Conservation (phyloP, 23 red algal genomes). For the Agarophyton chilense region DNA sequence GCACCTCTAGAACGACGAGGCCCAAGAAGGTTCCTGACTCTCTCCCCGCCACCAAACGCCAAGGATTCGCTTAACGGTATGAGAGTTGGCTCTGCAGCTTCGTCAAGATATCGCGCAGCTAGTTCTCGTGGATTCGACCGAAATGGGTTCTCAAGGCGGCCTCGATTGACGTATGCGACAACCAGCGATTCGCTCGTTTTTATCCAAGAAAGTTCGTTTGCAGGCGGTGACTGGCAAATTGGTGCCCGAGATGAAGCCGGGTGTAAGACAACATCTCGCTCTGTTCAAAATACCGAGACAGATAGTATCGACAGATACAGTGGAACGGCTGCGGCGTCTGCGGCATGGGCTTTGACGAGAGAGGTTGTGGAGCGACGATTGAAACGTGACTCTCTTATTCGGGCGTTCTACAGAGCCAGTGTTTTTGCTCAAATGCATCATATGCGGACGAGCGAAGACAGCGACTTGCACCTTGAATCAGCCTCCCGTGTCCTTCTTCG, state of each 20-base stretch:
- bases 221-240: slow-evolving; percentile 44
- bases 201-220: slow-evolving; percentile 79
- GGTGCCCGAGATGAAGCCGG: slow-evolving; percentile 4
- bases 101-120: slow-evolving; percentile 28
- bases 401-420: slow-evolving; percentile 67
- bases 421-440: slow-evolving; percentile 69
- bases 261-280: slow-evolving; percentile 6
- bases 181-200: slow-evolving; percentile 76
- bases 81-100: not conserved
- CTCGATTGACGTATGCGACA: slow-evolving; percentile 74
- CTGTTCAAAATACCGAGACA: slow-evolving; percentile 31
- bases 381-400: slow-evolving; percentile 71
- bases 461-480: slow-evolving; percentile 70
- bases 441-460: slow-evolving; percentile 48
- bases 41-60: slow-evolving; percentile 57
- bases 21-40: slow-evolving; percentile 68
- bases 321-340: slow-evolving; percentile 75
- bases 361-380: slow-evolving; percentile 77
- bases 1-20: slow-evolving; percentile 73
- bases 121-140: slow-evolving; percentile 33
- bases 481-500: slow-evolving; percentile 62
- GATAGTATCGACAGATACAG: slow-evolving; percentile 67
- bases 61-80: slow-evolving; percentile 21
- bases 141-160: slow-evolving; percentile 35
- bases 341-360: slow-evolving; percentile 76